Conservation (phyloP, 495 filamentous ascomycete genomes). For the Tuber indicum region DNA sequence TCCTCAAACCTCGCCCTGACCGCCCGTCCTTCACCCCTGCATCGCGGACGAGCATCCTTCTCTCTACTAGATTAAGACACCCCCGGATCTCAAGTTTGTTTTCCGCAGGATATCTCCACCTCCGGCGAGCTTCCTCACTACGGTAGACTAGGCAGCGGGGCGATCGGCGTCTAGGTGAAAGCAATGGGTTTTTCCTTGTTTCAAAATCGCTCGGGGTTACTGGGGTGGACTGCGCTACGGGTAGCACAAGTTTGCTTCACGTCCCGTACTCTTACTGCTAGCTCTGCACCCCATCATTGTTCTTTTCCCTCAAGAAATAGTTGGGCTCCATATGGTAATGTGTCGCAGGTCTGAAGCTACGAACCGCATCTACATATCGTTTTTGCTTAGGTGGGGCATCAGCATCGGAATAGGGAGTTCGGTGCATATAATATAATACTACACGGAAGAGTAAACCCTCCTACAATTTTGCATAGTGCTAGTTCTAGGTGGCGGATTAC, state of each 20-base stretch:
- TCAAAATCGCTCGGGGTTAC: not conserved
- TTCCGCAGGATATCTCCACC: not conserved
- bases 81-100: not conserved
- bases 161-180: not conserved
- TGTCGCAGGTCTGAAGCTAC: not conserved
- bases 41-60: not conserved
- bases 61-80: not conserved
- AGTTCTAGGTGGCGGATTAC: not conserved
- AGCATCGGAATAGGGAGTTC: not conserved
- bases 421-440: too few relatives aligned
- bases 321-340: not conserved
- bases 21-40: not conserved
- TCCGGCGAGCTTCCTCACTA: not conserved
- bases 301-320: not conserved
- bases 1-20: not conserved
- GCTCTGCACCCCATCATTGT: not conserved
- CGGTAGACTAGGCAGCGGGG: not conserved
- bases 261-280: not conserved
- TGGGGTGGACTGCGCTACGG: not conserved
- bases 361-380: not conserved
- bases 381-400: not conserved
- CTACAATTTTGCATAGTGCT: not conserved
- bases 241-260: not conserved
- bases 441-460: not conserved
- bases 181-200: not conserved